Evolutionary conservation across 805 yeast genomes (phyloP).

Genomic region (Yamadazyma sp.): DNA sequence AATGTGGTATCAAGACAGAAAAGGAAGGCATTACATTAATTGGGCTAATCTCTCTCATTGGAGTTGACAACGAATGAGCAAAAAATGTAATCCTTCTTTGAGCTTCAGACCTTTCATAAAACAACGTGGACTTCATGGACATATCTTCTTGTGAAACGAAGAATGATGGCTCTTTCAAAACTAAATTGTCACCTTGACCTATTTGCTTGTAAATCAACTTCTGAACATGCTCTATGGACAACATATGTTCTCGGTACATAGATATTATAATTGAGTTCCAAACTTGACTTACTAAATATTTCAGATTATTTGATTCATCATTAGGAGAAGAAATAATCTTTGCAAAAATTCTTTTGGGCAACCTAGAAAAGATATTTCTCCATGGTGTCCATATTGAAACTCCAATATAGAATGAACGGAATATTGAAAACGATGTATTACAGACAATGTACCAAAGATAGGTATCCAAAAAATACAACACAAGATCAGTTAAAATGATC

Average conservation of each 20-base stretch:
- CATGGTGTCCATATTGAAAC: slow-evolving; percentile 87
- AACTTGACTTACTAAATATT: slow-evolving; percentile 59
- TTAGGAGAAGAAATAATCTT: slow-evolving; percentile 54
- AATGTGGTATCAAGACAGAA: slow-evolving; percentile 92
- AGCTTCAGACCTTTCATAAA: slow-evolving; percentile 70
- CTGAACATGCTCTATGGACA: slow-evolving; percentile 71
- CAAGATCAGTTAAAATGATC: slow-evolving; percentile 58
- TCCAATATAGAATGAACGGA: slow-evolving; percentile 69
- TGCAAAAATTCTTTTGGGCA: slow-evolving; percentile 73
- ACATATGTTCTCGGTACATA: slow-evolving; percentile 76
- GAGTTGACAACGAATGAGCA: slow-evolving; percentile 86
- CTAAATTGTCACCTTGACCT: slow-evolving; percentile 25
- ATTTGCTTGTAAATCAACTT: slow-evolving; percentile 59
- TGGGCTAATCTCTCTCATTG: slow-evolving; percentile 71
- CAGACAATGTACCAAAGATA: slow-evolving; percentile 84
- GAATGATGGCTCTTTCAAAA: slow-evolving; percentile 68
- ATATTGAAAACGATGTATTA: slow-evolving; percentile 70
- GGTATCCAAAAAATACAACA: slow-evolving; percentile 74
- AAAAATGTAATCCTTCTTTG: slow-evolving; percentile 80
- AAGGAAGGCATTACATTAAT: slow-evolving; percentile 74
- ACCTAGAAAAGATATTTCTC: slow-evolving; percentile 72
- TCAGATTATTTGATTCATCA: slow-evolving; percentile 41
- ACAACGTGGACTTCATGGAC: slow-evolving; percentile 53
- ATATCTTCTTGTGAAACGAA: slow-evolving; percentile 83
- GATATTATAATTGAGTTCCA: slow-evolving; percentile 86